A percentile compares a stretch with the other conserved stretches of the same genome.
Evolutionary conservation across 768 basidiomycete genomes (phyloP).

Genomic region (Naganishia vaughanmartiniae): DNA sequence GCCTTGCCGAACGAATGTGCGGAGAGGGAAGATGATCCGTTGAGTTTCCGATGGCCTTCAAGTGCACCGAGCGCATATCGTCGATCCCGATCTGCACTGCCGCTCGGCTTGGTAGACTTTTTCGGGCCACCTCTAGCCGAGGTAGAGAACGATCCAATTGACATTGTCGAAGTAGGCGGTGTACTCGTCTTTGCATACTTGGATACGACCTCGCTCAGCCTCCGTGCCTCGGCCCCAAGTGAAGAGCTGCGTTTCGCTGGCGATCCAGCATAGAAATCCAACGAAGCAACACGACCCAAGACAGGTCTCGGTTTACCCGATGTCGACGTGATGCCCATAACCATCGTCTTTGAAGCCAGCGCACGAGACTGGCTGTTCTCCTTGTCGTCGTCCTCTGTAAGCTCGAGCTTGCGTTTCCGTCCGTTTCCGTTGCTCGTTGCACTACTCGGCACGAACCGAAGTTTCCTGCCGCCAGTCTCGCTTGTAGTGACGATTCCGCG

Average conservation of each 20-base stretch:
- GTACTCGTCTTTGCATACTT: constrained; percentile 15
- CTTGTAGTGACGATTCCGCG: not conserved
- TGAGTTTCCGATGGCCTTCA: constrained; percentile 8
- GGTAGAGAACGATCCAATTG: not conserved
- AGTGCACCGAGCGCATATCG: constrained; percentile 13
- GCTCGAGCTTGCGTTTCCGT: constrained; percentile 20
- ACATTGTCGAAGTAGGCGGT: constrained; percentile 17
- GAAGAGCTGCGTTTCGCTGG: constrained; percentile 30
- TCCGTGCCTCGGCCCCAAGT: constrained; percentile 22
- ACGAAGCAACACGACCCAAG: constrained; percentile 24
- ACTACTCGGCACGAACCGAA: constrained; percentile 9
- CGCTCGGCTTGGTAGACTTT: not conserved
- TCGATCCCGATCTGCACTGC: constrained; percentile 6
- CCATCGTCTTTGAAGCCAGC: not conserved
- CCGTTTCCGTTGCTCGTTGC: not conserved
- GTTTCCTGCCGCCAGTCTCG: not conserved
- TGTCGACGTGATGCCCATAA: not conserved
- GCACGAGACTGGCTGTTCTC: not conserved
- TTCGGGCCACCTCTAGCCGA: not conserved
- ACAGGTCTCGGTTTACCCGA: not conserved
- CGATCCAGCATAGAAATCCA: constrained; percentile 34
- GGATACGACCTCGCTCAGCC: constrained; percentile 24
- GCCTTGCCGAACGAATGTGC: constrained; percentile 5
- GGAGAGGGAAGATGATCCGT: constrained; percentile 3
- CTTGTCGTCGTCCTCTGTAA: constrained; percentile 17